Conservation (phyloP, 257 asterid species). For the Nicotiana paniculata region DNA sequence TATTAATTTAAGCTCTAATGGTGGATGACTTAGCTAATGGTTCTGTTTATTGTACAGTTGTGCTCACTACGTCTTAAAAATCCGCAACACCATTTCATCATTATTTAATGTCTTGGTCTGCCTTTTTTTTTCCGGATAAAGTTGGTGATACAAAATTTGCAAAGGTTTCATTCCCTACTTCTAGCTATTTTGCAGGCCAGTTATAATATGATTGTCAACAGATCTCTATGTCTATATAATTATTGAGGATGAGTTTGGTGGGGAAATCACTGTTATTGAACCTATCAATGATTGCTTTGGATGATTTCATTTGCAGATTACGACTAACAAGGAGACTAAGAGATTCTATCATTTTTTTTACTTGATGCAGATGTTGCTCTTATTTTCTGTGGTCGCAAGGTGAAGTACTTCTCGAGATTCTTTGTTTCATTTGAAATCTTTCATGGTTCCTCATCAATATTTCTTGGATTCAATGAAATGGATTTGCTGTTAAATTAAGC, state of each 20-base stretch:
- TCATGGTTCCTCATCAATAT: no score
- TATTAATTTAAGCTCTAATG: neutral
- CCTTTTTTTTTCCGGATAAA: neutral
- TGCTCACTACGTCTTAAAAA: neutral
- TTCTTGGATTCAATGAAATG: no score
- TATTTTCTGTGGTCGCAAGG: constrained; percentile 91
- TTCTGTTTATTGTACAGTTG: neutral
- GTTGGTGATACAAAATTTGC: neutral
- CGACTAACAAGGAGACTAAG: constrained; percentile 89
- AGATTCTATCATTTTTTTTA: constrained; percentile 87
- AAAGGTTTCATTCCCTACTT: neutral
- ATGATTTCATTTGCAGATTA: constrained; percentile 49
- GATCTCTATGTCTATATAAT: neutral
- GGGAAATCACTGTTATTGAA: neutral
- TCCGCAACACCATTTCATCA: neutral
- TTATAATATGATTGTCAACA: neutral
- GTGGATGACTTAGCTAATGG: neutral
- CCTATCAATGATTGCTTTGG: neutral
- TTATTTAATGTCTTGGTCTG: neutral
- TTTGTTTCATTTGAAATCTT: no score
- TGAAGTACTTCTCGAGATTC: constrained; percentile 82
- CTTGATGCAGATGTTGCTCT: constrained; percentile 98
- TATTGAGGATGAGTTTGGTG: neutral
- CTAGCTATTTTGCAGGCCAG: neutral
- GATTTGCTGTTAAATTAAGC: no score